Conservation (phyloP, 225 moss, liverwort and hornwort genomes). For the Pleurozium schreberi region DNA sequence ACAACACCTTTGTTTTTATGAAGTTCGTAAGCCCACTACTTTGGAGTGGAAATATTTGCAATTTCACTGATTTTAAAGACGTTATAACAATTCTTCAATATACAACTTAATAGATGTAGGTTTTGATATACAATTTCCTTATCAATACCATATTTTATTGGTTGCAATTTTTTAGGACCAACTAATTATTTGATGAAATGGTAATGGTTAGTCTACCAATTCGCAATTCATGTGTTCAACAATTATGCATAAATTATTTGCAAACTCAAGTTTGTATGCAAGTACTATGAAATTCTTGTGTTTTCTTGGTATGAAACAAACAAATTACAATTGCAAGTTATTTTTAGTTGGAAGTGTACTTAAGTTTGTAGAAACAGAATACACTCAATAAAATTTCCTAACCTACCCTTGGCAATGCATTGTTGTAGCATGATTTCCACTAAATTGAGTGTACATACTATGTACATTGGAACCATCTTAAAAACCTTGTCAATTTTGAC, state of each 20-base stretch:
- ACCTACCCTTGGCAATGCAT: no score
- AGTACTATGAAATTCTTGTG: neutral
- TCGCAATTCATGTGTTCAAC: neutral
- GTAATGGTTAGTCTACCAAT: neutral
- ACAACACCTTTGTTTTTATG: fast-evolving
- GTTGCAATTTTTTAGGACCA: no score
- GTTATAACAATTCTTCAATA: no score
- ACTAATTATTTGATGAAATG: neutral
- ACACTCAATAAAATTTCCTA: neutral
- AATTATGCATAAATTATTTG: neutral
- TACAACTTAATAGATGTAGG: no score
- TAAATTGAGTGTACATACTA: no score
- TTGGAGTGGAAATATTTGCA: no score
- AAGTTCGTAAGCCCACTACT: neutral
- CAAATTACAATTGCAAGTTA: neutral
- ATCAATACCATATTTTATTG: no score
- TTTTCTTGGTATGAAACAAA: neutral
- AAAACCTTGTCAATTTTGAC: neutral
- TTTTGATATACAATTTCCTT: no score
- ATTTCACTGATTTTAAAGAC: no score
- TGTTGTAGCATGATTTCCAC: neutral
- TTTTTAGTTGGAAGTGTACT: neutral
- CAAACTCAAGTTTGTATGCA: neutral
- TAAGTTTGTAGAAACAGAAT: neutral
- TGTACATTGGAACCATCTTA: neutral